phyloP scores from a whole-genome alignment of 345 rosid genomes.

The Salix purpurea region DNA sequence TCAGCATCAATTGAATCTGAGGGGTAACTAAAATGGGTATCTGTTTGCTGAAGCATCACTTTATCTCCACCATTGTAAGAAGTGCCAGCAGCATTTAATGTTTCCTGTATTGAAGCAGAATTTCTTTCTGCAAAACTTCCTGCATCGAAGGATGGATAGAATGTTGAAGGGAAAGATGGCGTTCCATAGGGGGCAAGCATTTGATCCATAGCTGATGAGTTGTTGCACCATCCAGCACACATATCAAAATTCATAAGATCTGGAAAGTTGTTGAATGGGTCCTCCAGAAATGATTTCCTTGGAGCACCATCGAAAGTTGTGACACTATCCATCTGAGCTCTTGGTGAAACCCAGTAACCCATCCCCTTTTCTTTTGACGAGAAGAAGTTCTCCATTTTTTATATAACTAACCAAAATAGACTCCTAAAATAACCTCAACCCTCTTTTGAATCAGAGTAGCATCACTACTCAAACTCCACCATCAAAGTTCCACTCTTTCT shows the following conservation, averaged over 20 bases:
- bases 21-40: slow-evolving; percentile 26
- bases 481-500: neutral
- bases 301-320: slow-evolving; percentile 14
- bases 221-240: slow-evolving; percentile 62
- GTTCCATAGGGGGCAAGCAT: slow-evolving; percentile 41
- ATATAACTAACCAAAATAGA: neutral
- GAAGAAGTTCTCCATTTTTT: slow-evolving; percentile 53
- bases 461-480: slow-evolving; percentile 5
- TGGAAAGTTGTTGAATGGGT: slow-evolving; percentile 41
- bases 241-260: slow-evolving; percentile 63
- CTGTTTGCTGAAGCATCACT: slow-evolving; percentile 27
- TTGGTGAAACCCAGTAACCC: slow-evolving; percentile 39
- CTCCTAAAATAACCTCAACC: neutral
- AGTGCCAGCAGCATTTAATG: slow-evolving; percentile 28
- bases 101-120: slow-evolving; percentile 22
- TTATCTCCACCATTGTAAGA: slow-evolving; percentile 42
- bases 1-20: slow-evolving; percentile 25
- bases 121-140: slow-evolving; percentile 31
- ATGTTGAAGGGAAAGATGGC: slow-evolving; percentile 35
- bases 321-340: slow-evolving; percentile 41
- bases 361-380: slow-evolving; percentile 52
- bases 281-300: slow-evolving; percentile 41
- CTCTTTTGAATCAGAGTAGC: neutral
- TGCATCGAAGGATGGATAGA: slow-evolving; percentile 37
- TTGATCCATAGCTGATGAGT: slow-evolving; percentile 44